These are phyloP conservation scores for Suzukiozyma palmioleophila DNA, from an alignment of 1,139 yeast genomes.

Conservation along the genomic window DNA sequence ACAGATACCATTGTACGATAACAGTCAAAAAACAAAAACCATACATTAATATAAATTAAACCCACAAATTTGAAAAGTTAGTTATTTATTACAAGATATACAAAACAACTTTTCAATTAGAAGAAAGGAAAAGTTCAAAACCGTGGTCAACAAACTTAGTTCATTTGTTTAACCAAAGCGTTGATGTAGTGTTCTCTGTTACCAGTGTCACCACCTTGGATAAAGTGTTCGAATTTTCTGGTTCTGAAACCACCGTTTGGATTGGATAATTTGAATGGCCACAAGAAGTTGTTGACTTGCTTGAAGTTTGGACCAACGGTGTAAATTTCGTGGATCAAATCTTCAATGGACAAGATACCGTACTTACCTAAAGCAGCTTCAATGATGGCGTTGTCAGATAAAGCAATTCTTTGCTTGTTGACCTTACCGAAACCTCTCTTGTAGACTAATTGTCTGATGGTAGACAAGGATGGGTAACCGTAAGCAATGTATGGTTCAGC, in stretches of 20 bases:
- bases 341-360: conserved; percentile 96
- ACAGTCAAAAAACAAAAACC: neutral
- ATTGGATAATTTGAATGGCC: conserved; percentile 99
- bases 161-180: conserved; percentile 96
- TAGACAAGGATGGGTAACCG: conserved; percentile 98
- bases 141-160: conserved; percentile 42
- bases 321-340: conserved; percentile 97
- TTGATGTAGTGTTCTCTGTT: conserved; percentile 99
- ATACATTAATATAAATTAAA: conserved; percentile 3
- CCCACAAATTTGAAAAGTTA: conserved; percentile 1
- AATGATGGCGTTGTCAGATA: conserved; percentile 89
- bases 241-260: conserved; percentile 99
- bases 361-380: conserved; percentile 93
- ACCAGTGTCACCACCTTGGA: conserved; percentile 99
- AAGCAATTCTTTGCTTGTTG: conserved; percentile 96
- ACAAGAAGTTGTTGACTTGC: conserved; percentile 99
- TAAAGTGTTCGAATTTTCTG: conserved; percentile 98
- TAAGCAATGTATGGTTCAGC: conserved; percentile 99
- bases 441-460: conserved; percentile 96
- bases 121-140: conserved; percentile 1
- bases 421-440: conserved; percentile 99
- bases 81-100: conserved; percentile 1
- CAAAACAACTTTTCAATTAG: conserved; percentile 2
- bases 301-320: conserved; percentile 99
- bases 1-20: too few species aligned